phyloP scores from a whole-genome alignment of 345 rosid species.

The Hypericum perforatum region DNA sequence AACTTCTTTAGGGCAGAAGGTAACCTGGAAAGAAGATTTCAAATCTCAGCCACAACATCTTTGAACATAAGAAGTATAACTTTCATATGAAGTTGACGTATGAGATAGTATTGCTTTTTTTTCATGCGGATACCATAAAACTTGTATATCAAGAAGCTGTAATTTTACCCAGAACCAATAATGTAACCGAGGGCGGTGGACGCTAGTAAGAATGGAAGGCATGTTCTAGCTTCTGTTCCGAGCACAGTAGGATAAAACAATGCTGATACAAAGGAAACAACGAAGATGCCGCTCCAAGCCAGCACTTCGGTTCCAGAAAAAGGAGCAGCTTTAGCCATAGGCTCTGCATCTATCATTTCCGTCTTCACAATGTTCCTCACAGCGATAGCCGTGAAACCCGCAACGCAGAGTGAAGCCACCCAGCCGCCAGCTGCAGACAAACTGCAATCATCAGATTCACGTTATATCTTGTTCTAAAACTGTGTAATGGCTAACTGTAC shows the following conservation, averaged over 20 bases:
- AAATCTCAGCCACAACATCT: no score
- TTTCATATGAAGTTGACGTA: no score
- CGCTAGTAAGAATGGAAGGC: constrained; percentile 86
- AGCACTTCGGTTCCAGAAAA: constrained; percentile 61
- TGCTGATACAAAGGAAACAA: constrained; percentile 58
- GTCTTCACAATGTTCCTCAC: constrained; percentile 77
- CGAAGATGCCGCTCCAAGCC: constrained; percentile 71
- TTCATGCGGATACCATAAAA: neutral
- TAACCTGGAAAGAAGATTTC: constrained; percentile 58
- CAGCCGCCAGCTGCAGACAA: constrained; percentile 69
- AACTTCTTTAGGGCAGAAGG: constrained; percentile 64
- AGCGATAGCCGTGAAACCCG: constrained; percentile 76
- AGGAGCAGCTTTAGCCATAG: constrained; percentile 80
- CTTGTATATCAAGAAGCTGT: neutral
- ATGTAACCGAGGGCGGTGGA: constrained; percentile 87
- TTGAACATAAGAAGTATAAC: no score
- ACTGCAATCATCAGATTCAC: neutral
- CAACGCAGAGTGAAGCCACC: constrained; percentile 89
- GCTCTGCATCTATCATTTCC: constrained; percentile 84
- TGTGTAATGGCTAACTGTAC: constrained; percentile 17
- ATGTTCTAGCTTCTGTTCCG: constrained; percentile 72
- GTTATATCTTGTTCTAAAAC: no score
- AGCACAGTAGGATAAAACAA: constrained; percentile 53
- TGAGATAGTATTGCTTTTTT: no score
- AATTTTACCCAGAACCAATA: constrained; percentile 64